phyloP scores from a whole-genome alignment of 2,329 filamentous ascomycete species.

The Fusarium avenaceum region DNA sequence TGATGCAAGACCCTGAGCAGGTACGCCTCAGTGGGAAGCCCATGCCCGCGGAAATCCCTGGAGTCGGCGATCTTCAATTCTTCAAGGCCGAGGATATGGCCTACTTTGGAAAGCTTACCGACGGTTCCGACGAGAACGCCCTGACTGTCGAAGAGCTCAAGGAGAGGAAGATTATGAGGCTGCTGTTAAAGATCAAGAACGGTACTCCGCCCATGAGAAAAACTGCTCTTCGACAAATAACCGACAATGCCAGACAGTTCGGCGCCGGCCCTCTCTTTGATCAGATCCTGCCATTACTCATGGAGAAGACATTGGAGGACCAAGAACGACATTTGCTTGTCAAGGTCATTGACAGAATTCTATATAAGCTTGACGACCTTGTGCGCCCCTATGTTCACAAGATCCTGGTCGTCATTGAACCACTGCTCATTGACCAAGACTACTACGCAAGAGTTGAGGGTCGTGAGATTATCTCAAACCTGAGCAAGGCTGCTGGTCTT shows the following conservation, averaged over 20 bases:
- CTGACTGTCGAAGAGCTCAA: slow-evolving; percentile 96
- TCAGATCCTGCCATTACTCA: slow-evolving; percentile 94
- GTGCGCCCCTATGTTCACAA: slow-evolving; percentile 98
- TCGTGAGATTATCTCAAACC: slow-evolving; percentile 98
- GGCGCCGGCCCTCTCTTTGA: slow-evolving; percentile 95
- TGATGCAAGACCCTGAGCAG: slow-evolving; percentile 96
- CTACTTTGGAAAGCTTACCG: slow-evolving; percentile 97
- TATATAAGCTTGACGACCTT: slow-evolving; percentile 98
- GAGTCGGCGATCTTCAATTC: slow-evolving; percentile 95
- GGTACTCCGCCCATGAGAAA: slow-evolving; percentile 99
- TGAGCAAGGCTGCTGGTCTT: slow-evolving; percentile 94
- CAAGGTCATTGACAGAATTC: slow-evolving; percentile 98
- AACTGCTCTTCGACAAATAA: slow-evolving; percentile 95
- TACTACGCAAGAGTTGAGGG: slow-evolving; percentile 99
- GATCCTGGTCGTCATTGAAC: slow-evolving; percentile 98
- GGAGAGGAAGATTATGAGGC: slow-evolving; percentile 97
- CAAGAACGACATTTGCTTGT: slow-evolving; percentile 98
- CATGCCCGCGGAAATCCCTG: slow-evolving; percentile 93
- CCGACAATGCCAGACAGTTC: slow-evolving; percentile 96
- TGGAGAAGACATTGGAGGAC: slow-evolving; percentile 98
- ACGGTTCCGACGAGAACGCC: slow-evolving; percentile 90
- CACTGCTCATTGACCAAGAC: slow-evolving; percentile 98
- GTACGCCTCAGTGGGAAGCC: slow-evolving; percentile 87
- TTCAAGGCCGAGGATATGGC: slow-evolving; percentile 99
- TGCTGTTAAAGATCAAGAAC: slow-evolving; percentile 98